Base-by-base conservation (phyloP, 306 rosid genomes). In the Lablab purpureus region DNA sequence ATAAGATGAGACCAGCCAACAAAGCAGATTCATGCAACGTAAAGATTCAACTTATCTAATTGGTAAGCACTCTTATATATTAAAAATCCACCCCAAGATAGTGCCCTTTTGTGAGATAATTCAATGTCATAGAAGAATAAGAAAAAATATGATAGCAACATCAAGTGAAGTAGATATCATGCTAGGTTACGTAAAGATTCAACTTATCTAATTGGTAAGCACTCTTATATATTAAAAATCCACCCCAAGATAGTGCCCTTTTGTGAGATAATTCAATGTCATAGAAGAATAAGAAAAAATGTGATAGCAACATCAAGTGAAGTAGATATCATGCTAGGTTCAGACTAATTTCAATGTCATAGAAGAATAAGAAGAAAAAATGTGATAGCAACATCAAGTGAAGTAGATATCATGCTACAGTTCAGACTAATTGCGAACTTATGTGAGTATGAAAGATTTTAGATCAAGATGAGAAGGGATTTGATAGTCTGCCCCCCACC, bases 1-100 rank as follows among this genome's bases (percentile, higher is more conserved):
- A 65, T 36, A 37, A 30, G 13, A 37, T 11, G 49, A 72, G 65
- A 73, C 27, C 50, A 52, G 13, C 67, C 41, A 80, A 41, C 7
- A 64, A 63, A 50, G 68, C 41, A 51, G 67, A 52, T 50, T 64
- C 74, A 45, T 66, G 75, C 55, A 66, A 15, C 22, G 54, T 34
- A 54, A 55, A 25, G 22, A 18, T 50, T 54, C 34, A 74, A 32
- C 76, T 30, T 54, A 66, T 41, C 37, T 50, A 36, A 34, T 34
- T 6, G 40, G 40, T 34, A 34, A 9, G 40, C 13, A 13, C 43
- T 8, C 43, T 37, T 37, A 1, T 25, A 52, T 13, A 52, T 19
- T 19, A 18, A 18, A 52, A 52, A 19, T 19, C 59, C 27, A 52
- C 2, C 59, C 59, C 59, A 8, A 52, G 13, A 52, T 19, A 52